These are phyloP conservation scores for Trichoderma sp. DNA, from an alignment of 2,329 filamentous ascomycete species.

Conservation along the genomic window DNA sequence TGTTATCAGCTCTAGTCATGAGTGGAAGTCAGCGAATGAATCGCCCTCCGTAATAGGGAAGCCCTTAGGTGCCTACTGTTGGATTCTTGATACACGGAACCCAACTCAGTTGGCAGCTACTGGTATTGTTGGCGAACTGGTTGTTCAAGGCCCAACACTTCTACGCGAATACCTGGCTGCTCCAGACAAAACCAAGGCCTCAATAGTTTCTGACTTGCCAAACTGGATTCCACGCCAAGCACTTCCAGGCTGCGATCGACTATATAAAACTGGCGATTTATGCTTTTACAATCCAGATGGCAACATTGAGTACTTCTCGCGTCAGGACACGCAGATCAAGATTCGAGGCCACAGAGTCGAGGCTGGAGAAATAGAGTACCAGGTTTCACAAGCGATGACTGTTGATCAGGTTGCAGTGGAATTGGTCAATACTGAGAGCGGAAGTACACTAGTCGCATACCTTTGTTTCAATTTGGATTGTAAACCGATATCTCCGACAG, in stretches of 20 bases:
- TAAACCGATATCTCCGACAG: neutral
- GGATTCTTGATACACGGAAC: conserved; percentile 25
- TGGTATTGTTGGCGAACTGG: conserved; percentile 31
- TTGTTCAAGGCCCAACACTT: conserved; percentile 43
- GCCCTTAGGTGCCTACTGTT: conserved; percentile 17
- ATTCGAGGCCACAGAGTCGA: conserved; percentile 54
- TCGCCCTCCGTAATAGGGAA: conserved; percentile 6
- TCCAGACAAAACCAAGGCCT: conserved; percentile 37
- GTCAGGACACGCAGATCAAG: conserved; percentile 56
- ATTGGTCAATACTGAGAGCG: neutral
- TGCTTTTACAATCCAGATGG: conserved; percentile 39
- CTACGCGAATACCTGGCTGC: conserved; percentile 48
- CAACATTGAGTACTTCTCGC: conserved; percentile 42
- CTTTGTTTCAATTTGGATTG: neutral
- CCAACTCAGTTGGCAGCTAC: conserved; percentile 23
- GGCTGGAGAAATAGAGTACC: conserved; percentile 30
- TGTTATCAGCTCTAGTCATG: conserved; percentile 23
- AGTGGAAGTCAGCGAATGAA: neutral
- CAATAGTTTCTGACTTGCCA: conserved; percentile 34
- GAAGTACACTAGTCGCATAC: neutral
- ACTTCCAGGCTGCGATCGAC: conserved; percentile 15
- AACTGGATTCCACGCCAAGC: neutral
- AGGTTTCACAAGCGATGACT: neutral
- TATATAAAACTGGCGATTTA: conserved; percentile 48
- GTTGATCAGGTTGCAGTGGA: conserved; percentile 5